Evolutionary conservation across 306 rosid genomes (phyloP).

Genomic region (Sechiopsis laciniata): DNA sequence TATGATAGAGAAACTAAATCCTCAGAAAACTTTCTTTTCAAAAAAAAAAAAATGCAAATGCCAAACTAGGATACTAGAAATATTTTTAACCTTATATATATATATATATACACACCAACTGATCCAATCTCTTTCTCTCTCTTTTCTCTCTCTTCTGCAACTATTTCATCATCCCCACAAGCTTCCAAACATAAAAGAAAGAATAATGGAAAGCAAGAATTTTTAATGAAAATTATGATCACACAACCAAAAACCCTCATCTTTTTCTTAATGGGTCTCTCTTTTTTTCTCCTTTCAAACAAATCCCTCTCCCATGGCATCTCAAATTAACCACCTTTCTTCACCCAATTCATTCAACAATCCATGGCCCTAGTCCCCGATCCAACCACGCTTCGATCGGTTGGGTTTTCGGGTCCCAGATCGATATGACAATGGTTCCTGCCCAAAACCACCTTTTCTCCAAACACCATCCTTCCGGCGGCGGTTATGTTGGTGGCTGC

Average conservation of each 20-base stretch:
- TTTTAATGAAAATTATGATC: conserved; percentile 37
- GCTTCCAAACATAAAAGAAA: conserved; percentile 68
- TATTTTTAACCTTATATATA: conserved; percentile 19
- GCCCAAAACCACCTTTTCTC: conserved; percentile 31
- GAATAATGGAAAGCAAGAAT: conserved; percentile 85
- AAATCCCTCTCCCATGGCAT: conserved; percentile 34
- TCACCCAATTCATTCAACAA: not conserved
- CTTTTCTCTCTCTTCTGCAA: conserved; percentile 28
- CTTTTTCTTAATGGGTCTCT: conserved; percentile 46
- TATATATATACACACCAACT: conserved; percentile 47
- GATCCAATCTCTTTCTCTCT: conserved; percentile 23
- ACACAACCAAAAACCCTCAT: conserved; percentile 26
- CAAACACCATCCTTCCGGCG: conserved; percentile 12
- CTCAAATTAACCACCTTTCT: conserved; percentile 20
- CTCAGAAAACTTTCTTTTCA: not conserved
- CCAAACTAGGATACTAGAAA: not conserved
- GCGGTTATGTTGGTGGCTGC: conserved; percentile 37
- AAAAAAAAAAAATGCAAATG: not conserved
- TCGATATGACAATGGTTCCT: conserved; percentile 75
- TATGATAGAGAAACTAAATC: too few relatives aligned
- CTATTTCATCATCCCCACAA: conserved; percentile 57
- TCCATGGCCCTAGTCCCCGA: not conserved
- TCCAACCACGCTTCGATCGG: not conserved
- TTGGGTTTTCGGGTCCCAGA: conserved; percentile 10
- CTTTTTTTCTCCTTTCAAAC: conserved; percentile 20